These are phyloP conservation scores for Pseudogymnoascus sp. DNA, from an alignment of 2,329 filamentous ascomycete species.

Conservation along the genomic window DNA sequence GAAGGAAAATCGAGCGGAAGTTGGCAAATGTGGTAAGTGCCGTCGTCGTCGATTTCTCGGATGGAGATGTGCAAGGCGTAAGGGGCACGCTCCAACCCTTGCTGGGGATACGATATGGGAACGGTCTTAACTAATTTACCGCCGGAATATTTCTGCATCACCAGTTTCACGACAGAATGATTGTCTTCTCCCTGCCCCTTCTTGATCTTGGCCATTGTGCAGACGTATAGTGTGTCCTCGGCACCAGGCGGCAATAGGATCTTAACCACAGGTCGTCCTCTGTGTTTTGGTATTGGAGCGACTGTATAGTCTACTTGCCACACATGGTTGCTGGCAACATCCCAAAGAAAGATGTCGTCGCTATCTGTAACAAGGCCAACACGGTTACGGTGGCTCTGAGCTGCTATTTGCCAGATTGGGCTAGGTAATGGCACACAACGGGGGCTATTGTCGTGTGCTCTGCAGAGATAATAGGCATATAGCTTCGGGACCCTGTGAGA, in stretches of 20 bases:
- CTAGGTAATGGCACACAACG: not conserved
- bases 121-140: not conserved
- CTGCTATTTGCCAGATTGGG: not conserved
- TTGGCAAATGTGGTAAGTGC: not conserved
- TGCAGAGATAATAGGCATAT: not conserved
- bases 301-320: not conserved
- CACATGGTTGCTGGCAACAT: not conserved
- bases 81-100: not conserved
- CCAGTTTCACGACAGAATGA: not conserved
- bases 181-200: not conserved
- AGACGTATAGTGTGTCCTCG: not conserved
- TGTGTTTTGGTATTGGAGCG: not conserved
- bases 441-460: not conserved
- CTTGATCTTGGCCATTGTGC: not conserved
- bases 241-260: not conserved
- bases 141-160: constrained; percentile 5
- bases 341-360: constrained; percentile 3
- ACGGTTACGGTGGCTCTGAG: not conserved
- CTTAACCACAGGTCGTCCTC: not conserved
- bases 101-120: not conserved
- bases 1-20: not conserved
- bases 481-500: not conserved
- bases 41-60: constrained; percentile 9
- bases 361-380: not conserved
- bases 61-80: not conserved